These are phyloP conservation scores for Lathyrus sativus DNA, from an alignment of 306 rosid genomes.

Conservation along the genomic window DNA sequence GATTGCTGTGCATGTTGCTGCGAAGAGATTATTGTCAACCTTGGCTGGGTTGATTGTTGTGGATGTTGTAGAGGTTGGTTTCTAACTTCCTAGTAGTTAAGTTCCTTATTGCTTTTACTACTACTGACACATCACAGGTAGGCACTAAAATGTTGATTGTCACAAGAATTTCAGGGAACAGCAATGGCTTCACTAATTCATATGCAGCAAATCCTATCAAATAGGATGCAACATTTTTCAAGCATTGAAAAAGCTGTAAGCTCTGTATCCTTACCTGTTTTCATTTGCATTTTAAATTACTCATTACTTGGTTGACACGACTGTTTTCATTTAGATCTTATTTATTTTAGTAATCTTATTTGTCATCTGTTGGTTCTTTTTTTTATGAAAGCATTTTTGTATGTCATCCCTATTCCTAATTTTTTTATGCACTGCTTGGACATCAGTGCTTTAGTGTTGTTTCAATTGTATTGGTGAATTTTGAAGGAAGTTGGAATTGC, in stretches of 20 bases:
- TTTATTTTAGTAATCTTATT: constrained; percentile 29
- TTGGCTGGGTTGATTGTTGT: constrained; percentile 93
- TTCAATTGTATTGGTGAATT: constrained; percentile 35
- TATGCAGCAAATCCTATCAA: constrained; percentile 91
- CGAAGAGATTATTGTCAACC: constrained; percentile 62
- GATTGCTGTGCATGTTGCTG: constrained; percentile 91
- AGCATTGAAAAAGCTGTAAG: constrained; percentile 87
- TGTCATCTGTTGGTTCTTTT: constrained; percentile 16
- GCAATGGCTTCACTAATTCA: constrained; percentile 93
- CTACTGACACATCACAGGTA: constrained; percentile 17
- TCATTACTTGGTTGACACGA: constrained; percentile 6
- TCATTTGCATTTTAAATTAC: constrained; percentile 25
- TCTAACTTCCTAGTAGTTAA: constrained; percentile 33
- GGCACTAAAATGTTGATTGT: constrained; percentile 30
- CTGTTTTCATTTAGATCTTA: constrained; percentile 22
- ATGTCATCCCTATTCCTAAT: constrained; percentile 28
- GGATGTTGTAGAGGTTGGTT: constrained; percentile 95
- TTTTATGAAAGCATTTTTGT: constrained; percentile 1
- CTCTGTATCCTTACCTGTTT: constrained; percentile 17
- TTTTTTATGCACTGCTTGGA: constrained; percentile 34
- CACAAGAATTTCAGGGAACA: constrained; percentile 76
- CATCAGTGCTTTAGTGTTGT: constrained; percentile 24
- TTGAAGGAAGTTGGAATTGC: constrained; percentile 28
- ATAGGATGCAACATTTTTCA: constrained; percentile 84
- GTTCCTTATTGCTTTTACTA: constrained; percentile 28